phyloP scores from a whole-genome alignment of 2,329 filamentous ascomycete genomes.

The Botrytis deweyae region DNA sequence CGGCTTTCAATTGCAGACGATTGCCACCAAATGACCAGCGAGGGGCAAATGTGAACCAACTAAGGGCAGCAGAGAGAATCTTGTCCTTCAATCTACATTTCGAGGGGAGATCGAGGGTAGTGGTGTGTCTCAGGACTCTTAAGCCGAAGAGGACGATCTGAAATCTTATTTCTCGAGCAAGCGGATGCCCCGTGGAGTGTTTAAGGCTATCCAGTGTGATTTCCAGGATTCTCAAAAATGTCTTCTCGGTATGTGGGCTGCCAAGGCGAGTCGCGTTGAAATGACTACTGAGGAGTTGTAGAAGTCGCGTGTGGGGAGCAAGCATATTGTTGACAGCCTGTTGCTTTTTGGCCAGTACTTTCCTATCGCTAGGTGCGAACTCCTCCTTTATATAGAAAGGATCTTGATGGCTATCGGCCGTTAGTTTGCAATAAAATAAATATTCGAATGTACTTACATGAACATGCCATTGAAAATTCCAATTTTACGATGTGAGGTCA shows the following conservation, averaged over 20 bases:
- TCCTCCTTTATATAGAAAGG: conserved; percentile 91
- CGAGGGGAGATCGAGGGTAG: conserved; percentile 59
- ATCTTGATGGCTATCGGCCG: conserved; percentile 61
- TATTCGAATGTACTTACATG: conserved; percentile 47
- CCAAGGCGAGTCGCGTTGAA: conserved; percentile 91
- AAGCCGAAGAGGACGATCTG: conserved; percentile 82
- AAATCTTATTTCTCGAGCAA: conserved; percentile 89
- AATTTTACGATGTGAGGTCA: conserved; percentile 70
- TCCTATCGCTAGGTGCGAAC: conserved; percentile 86
- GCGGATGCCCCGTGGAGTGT: conserved; percentile 71
- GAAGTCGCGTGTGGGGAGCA: conserved; percentile 77
- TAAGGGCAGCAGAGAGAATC: conserved; percentile 79
- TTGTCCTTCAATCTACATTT: conserved; percentile 87
- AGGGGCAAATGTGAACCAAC: conserved; percentile 82
- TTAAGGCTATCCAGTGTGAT: conserved; percentile 74
- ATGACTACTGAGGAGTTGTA: conserved; percentile 91
- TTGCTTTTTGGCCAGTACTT: conserved; percentile 69
- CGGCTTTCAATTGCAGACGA: conserved; percentile 87
- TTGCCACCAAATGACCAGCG: conserved; percentile 97
- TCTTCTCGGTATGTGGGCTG: conserved; percentile 74
- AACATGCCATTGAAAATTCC: conserved; percentile 79
- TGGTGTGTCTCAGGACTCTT: conserved; percentile 71
- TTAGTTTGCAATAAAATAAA: conserved; percentile 37
- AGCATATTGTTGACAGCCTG: conserved; percentile 79
- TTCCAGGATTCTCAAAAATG: conserved; percentile 79